These are phyloP conservation scores for Lenwebbia sp. DNA, from an alignment of 345 rosid species.

Conservation along the genomic window DNA sequence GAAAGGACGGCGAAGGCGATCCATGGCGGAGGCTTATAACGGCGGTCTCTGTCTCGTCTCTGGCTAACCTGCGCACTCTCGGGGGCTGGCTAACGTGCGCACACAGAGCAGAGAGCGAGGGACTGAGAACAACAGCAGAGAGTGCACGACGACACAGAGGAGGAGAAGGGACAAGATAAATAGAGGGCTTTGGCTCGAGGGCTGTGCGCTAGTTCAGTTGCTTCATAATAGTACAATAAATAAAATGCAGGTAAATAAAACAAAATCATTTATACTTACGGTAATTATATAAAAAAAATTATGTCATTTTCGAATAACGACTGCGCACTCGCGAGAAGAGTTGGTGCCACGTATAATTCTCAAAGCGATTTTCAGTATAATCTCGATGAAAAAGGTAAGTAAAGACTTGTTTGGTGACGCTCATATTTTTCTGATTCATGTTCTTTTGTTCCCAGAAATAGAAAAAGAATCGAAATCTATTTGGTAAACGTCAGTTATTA, in stretches of 20 bases:
- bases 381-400: neutral
- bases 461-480: no score
- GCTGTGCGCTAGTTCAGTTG: neutral
- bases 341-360: neutral
- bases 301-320: neutral
- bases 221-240: neutral
- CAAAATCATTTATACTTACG: neutral
- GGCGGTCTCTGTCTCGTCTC: neutral
- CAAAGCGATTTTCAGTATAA: neutral
- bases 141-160: neutral
- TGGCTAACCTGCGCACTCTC: neutral
- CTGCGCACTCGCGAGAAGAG: accelerated
- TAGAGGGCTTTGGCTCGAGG: neutral
- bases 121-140: neutral
- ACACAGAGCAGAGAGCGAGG: neutral
- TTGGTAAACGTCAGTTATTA: no score
- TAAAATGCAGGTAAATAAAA: neutral
- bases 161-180: neutral
- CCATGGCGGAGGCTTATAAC: neutral
- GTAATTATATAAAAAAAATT: neutral
- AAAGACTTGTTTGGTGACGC: no score
- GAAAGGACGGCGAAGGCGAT: neutral
- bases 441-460: no score
- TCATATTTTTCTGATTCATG: no score
- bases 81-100: neutral